A percentile compares a stretch with the other conserved stretches of the same genome.
Conservation (phyloP, 768 basidiomycete genomes). For the Imleria badia region DNA sequence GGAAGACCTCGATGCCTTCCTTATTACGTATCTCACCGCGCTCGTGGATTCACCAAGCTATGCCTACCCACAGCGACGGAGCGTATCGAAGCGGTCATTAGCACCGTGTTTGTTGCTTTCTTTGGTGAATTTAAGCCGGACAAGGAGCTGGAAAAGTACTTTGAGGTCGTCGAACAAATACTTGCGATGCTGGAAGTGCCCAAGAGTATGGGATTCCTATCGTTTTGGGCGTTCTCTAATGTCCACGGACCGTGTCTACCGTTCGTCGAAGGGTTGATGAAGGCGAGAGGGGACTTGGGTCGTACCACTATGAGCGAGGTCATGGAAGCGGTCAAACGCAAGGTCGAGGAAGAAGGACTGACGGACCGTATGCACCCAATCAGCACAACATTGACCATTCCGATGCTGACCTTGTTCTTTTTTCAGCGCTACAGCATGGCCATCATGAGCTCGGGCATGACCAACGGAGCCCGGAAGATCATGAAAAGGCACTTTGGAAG, state of each 20-base stretch:
- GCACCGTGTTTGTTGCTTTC: constrained; percentile 72
- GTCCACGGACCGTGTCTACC: constrained; percentile 89
- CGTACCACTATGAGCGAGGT: constrained; percentile 85
- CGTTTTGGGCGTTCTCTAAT: constrained; percentile 92
- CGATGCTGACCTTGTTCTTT: not conserved
- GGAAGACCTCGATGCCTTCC: constrained; percentile 90
- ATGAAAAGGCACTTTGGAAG: too few species aligned
- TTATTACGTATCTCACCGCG: constrained; percentile 87
- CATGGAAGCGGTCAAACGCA: constrained; percentile 91
- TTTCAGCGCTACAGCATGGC: too few species aligned
- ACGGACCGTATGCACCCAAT: constrained; percentile 67
- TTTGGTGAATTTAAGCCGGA: constrained; percentile 77
- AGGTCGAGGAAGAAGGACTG: constrained; percentile 85
- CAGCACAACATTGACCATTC: not conserved
- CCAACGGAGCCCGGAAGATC: too few species aligned
- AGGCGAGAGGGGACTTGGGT: constrained; percentile 86
- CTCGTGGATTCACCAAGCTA: constrained; percentile 82
- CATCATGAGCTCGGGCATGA: too few species aligned
- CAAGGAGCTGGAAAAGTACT: constrained; percentile 77
- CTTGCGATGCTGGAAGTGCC: constrained; percentile 81
- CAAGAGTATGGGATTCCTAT: constrained; percentile 86
- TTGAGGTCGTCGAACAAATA: constrained; percentile 85
- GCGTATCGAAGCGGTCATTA: constrained; percentile 81
- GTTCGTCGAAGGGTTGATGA: constrained; percentile 90
- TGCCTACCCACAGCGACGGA: constrained; percentile 84